phyloP scores from a whole-genome alignment of 2,329 filamentous ascomycete genomes.

The Didymella keratinophila region DNA sequence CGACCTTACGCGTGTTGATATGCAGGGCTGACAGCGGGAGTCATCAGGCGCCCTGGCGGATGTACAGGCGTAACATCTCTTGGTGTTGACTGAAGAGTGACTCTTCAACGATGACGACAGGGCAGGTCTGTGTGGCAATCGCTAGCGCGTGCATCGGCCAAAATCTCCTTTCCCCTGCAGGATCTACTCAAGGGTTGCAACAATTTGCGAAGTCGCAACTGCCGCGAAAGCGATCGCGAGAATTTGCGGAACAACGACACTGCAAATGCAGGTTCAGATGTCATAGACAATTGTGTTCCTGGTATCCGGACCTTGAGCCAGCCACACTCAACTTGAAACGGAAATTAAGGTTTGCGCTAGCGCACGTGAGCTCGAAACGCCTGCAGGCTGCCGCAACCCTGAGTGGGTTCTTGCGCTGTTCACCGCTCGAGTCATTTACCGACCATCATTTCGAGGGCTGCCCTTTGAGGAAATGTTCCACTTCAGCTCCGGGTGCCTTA shows the following conservation, averaged over 20 bases:
- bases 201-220: neutral
- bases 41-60: slow-evolving; percentile 11
- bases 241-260: neutral
- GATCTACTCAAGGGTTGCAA: slow-evolving; percentile 3
- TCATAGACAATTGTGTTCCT: neutral
- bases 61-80: slow-evolving; percentile 1
- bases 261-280: neutral
- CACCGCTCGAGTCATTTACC: slow-evolving; percentile 13
- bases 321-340: slow-evolving; percentile 9
- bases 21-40: slow-evolving; percentile 4
- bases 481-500: neutral
- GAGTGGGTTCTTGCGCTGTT: slow-evolving; percentile 1
- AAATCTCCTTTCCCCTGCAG: slow-evolving; percentile 17
- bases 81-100: slow-evolving; percentile 20
- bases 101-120: slow-evolving; percentile 34
- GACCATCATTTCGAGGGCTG: neutral
- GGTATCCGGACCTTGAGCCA: neutral
- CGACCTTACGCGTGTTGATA: neutral
- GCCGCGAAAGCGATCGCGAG: neutral
- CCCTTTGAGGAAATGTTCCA: neutral
- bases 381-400: slow-evolving; percentile 2
- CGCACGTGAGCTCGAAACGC: slow-evolving; percentile 7
- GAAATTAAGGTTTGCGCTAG: slow-evolving; percentile 16
- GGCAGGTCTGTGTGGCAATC: slow-evolving; percentile 14
- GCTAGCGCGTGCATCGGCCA: slow-evolving; percentile 22